A percentile compares a stretch with the other conserved stretches of the same genome.
Conservation (phyloP, 2,329 filamentous ascomycete genomes). For the Ceratocystis cubensis region DNA sequence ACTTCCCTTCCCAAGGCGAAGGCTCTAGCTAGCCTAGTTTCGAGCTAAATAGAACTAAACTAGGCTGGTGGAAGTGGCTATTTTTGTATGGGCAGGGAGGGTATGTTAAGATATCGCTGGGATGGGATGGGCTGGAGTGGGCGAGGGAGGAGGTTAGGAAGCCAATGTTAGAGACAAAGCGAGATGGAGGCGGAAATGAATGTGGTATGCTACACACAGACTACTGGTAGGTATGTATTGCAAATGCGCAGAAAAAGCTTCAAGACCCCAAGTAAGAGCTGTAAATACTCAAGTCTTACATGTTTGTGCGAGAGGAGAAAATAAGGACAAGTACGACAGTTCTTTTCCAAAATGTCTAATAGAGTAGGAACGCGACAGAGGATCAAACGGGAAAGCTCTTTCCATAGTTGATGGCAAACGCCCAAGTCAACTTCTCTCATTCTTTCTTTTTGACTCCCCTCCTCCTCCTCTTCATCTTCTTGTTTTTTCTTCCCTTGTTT, state of each 20-base stretch:
- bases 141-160: not conserved
- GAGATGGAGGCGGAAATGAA: not conserved
- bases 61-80: not conserved
- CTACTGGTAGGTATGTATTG: not conserved
- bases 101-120: not conserved
- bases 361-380: slow-evolving; percentile 7
- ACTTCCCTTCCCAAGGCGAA: no score
- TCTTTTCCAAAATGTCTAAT: not conserved
- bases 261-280: no score
- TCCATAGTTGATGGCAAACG: not conserved
- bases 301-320: no score
- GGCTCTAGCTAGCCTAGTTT: no score
- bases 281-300: no score
- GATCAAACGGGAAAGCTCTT: slow-evolving; percentile 5
- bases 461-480: not conserved
- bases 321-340: no score
- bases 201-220: not conserved
- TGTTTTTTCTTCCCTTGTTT: not conserved
- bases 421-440: not conserved
- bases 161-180: not conserved
- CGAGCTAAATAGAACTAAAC: not conserved
- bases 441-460: not conserved
- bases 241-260: not conserved
- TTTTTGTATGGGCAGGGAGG: not conserved
- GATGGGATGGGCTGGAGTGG: not conserved